Evolutionary conservation across 2,329 filamentous ascomycete species (phyloP).

Genomic region (Keithomyces neogunnii): DNA sequence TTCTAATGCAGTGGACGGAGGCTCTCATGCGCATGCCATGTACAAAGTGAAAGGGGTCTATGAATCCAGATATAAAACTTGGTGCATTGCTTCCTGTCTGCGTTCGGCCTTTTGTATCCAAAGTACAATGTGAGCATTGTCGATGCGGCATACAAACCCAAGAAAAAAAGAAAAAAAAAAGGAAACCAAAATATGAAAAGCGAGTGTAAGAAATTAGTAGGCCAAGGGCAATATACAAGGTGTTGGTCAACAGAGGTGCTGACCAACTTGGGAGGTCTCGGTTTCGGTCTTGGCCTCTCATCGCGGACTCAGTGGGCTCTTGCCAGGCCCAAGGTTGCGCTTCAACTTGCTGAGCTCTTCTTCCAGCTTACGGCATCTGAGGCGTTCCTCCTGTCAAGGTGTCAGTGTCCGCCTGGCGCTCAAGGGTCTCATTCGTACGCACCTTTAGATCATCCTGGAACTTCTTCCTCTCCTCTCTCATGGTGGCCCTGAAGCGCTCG

Average conservation of each 20-base stretch:
- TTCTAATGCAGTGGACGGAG: not conserved
- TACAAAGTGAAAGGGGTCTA: not conserved
- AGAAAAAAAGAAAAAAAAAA: not conserved
- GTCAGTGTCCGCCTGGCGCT: constrained; percentile 17
- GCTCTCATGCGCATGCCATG: not conserved
- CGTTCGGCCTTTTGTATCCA: not conserved
- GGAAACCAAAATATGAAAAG: not conserved
- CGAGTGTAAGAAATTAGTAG: not conserved
- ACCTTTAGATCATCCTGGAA: constrained; percentile 47
- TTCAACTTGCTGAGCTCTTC: constrained; percentile 40
- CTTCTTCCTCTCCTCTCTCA: constrained; percentile 49
- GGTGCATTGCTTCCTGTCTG: not conserved
- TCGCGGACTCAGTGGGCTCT: constrained; percentile 33
- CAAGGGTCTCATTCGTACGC: constrained; percentile 13
- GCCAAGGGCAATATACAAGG: not conserved
- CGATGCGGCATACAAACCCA: not conserved
- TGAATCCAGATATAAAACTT: not conserved
- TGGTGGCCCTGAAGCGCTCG: constrained; percentile 46
- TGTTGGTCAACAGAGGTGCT: not conserved
- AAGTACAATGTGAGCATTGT: not conserved
- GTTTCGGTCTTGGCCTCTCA: constrained; percentile 3
- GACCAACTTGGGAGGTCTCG: not conserved
- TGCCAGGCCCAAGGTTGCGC: constrained; percentile 32
- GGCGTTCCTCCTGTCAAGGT: constrained; percentile 38
- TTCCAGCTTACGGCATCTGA: constrained; percentile 37